Evolutionary conservation across 805 yeast genomes (phyloP).

Genomic region (Saccharomycopsis fermentans): DNA sequence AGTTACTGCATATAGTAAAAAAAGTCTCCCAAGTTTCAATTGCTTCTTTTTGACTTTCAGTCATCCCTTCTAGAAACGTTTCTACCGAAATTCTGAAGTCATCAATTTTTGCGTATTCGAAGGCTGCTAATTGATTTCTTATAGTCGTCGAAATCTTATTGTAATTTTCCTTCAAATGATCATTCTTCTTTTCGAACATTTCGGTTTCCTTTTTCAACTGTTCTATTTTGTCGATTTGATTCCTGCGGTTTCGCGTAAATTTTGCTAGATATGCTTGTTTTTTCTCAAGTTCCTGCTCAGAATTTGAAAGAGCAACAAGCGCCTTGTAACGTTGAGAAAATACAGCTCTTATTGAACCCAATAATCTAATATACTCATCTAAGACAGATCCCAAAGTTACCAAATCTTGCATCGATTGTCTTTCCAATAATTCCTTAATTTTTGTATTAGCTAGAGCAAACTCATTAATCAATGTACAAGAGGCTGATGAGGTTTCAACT

Average conservation of each 20-base stretch:
- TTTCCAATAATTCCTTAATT: slow-evolving; percentile 61
- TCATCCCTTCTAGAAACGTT: slow-evolving; percentile 78
- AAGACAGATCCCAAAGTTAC: slow-evolving; percentile 77
- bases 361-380: slow-evolving; percentile 75
- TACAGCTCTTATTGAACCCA: slow-evolving; percentile 63
- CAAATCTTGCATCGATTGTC: slow-evolving; percentile 77
- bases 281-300: slow-evolving; percentile 39
- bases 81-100: slow-evolving; percentile 88
- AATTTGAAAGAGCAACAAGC: slow-evolving; percentile 33
- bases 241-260: slow-evolving; percentile 31
- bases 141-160: slow-evolving; percentile 56
- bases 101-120: slow-evolving; percentile 65
- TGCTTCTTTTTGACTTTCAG: slow-evolving; percentile 88
- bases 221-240: slow-evolving; percentile 55
- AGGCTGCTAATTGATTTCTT: slow-evolving; percentile 50
- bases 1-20: slow-evolving; percentile 38
- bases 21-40: slow-evolving; percentile 86
- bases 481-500: slow-evolving; percentile 60
- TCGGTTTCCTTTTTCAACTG: slow-evolving; percentile 49
- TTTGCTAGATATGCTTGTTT: slow-evolving; percentile 39
- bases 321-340: slow-evolving; percentile 65
- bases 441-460: slow-evolving; percentile 66
- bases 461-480: slow-evolving; percentile 53
- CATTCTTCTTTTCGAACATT: slow-evolving; percentile 42
- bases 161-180: slow-evolving; percentile 46